These are phyloP conservation scores for Globisporangium takayamanum DNA, from an alignment of 352 stramenopile genomes.

Conservation along the genomic window DNA sequence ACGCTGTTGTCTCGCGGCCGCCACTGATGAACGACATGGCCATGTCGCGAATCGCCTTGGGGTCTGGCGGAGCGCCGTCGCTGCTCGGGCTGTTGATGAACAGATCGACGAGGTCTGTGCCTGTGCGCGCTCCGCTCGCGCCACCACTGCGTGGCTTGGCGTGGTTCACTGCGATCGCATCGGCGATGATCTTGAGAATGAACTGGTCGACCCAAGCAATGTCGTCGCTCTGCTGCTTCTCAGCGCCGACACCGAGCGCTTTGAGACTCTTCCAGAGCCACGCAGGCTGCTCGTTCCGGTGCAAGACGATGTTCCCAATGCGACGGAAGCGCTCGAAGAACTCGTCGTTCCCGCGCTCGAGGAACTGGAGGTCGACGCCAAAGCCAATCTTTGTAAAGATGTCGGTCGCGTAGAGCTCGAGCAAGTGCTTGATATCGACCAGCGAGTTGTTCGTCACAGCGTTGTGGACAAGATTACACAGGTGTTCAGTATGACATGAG, in stretches of 20 bases:
- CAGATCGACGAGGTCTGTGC: conserved; percentile 5
- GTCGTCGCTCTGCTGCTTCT: conserved; percentile 20
- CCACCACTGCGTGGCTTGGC: background rate
- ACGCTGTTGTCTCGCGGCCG: conserved; percentile 69
- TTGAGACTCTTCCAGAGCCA: conserved; percentile 33
- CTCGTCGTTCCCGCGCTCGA: conserved; percentile 28
- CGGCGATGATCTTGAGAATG: conserved; percentile 5
- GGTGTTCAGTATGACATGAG: background rate
- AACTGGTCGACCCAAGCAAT: conserved; percentile 21
- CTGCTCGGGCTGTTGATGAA: conserved; percentile 3
- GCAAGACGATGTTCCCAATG: conserved; percentile 20
- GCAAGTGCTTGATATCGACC: conserved; percentile 37
- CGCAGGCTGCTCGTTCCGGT: conserved; percentile 24
- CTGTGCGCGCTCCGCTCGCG: no score
- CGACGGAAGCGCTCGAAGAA: conserved; percentile 45
- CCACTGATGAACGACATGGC: conserved; percentile 64
- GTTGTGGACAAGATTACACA: background rate
- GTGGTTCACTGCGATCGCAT: conserved; percentile 7
- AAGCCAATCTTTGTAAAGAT: conserved; percentile 58
- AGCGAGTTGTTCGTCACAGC: background rate
- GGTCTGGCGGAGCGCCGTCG: background rate
- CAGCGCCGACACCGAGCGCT: conserved; percentile 25
- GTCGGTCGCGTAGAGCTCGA: conserved; percentile 57
- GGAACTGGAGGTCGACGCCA: conserved; percentile 21
- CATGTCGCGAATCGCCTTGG: conserved; percentile 39